Base-by-base conservation (phyloP, 805 yeast genomes). In the Teunomyces aglyptinius region DNA sequence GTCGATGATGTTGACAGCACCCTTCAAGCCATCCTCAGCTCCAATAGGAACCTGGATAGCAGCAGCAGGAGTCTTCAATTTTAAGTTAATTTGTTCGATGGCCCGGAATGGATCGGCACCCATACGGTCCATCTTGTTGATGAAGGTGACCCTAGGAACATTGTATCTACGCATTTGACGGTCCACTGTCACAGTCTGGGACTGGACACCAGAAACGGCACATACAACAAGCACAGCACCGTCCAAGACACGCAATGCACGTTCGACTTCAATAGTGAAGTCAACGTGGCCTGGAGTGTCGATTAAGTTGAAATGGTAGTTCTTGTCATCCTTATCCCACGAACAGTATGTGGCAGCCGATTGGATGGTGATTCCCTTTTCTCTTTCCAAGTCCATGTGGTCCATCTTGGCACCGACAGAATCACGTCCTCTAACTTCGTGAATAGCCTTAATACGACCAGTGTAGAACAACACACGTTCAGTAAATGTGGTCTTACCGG, bases 371-470 rank as follows among this genome's bases (percentile, higher is more conserved):
- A 94, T 94, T 69, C 99, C 99, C 66, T 94, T 94, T 69, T 94
- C 99, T 65, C 99, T 83, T 71, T 94, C 99, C 56, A 94, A 77
- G 58, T 94, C 99, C 99, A 94, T 94, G 50, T 91, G 92, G 69
- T 94, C 99, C 99, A 94, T 94, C 73, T 91, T 94, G 47, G 99
- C 99, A 50, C 99, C 99, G 48, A 94, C 98, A 55, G 90, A 85
- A 66, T 94, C 99, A 60, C 94, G 82, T 41, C 99, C 99, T 66
- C 99, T 80, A 39, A 88, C 97, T 69, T 91, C 98, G 63, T 91
- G 98, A 60, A 91, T 92, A 24, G 96, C 96, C 63, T 91, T 89
- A 67, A 94, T 94, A 64, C 99, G 81, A 49, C 99, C 99, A 2
- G 99, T 94, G 66, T 94, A 94, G 71, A 81, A 94, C 58, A 94